phyloP scores from a whole-genome alignment of 2,329 filamentous ascomycete species.

The Saccharata proteae region DNA sequence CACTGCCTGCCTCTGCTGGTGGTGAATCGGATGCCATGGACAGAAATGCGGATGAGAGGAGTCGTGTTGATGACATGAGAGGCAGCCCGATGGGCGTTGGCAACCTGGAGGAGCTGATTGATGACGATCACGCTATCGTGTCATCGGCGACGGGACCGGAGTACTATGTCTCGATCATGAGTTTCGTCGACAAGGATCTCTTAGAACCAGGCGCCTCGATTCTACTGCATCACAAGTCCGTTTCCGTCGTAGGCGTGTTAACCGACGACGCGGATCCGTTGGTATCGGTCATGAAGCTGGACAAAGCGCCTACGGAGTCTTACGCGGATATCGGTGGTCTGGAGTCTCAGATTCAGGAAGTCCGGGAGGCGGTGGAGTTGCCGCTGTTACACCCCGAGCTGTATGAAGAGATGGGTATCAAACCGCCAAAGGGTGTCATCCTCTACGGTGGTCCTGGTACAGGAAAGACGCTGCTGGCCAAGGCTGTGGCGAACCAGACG shows the following conservation, averaged over 20 bases:
- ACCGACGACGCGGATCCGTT: conserved; percentile 93
- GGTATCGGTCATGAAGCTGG: conserved; percentile 97
- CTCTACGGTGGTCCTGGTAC: conserved; percentile 95
- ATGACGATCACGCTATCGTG: conserved; percentile 97
- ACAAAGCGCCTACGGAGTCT: conserved; percentile 95
- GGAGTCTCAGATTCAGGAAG: conserved; percentile 92
- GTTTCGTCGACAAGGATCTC: conserved; percentile 97
- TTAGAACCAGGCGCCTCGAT: conserved; percentile 94
- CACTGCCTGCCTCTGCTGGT: conserved; percentile 43
- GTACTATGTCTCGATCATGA: conserved; percentile 99
- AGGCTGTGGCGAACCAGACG: conserved; percentile 97
- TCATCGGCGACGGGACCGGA: conserved; percentile 94
- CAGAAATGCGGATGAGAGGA: conserved; percentile 85
- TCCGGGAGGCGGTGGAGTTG: conserved; percentile 91
- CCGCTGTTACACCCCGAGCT: conserved; percentile 90
- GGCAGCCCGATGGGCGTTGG: conserved; percentile 98
- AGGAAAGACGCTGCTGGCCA: conserved; percentile 89
- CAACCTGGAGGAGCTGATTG: conserved; percentile 95
- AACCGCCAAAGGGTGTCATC: conserved; percentile 98
- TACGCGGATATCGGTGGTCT: conserved; percentile 97
- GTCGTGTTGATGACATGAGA: conserved; percentile 94
- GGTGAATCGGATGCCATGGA: conserved; percentile 68
- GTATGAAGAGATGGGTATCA: conserved; percentile 99
- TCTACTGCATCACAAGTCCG: conserved; percentile 90
- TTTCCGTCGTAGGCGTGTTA: conserved; percentile 92